phyloP scores from a whole-genome alignment of 75 land plant species.

The Chamaecyparis obtusa region DNA sequence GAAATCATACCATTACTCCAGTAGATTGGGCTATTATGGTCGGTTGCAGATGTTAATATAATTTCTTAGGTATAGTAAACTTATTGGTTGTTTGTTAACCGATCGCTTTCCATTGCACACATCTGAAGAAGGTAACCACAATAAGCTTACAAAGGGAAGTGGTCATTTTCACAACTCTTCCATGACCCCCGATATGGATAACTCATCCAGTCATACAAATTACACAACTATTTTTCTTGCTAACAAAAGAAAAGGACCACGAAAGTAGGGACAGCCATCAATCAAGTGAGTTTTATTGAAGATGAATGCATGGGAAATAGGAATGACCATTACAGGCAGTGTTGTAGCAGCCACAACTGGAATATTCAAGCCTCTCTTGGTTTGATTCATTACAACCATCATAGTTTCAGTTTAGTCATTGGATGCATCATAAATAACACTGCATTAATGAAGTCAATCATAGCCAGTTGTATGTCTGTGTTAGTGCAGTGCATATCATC shows the following conservation, averaged over 20 bases:
- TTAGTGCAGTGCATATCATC: too few relatives aligned
- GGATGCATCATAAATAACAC: too few relatives aligned
- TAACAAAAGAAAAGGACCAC: neutral
- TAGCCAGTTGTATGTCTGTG: too few relatives aligned
- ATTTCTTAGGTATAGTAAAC: too few relatives aligned
- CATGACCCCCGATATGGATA: neutral
- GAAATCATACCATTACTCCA: too few relatives aligned
- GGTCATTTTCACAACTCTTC: neutral
- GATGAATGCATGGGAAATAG: slow-evolving; percentile 29
- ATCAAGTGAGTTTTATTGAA: slow-evolving; percentile 37
- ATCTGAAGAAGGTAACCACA: neutral
- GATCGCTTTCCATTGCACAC: too few relatives aligned
- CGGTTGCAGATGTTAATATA: too few relatives aligned
- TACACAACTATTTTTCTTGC: neutral
- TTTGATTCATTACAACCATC: slow-evolving; percentile 33
- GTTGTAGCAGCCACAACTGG: slow-evolving; percentile 43
- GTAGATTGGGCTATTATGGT: too few relatives aligned
- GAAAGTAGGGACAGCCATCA: neutral
- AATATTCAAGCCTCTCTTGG: slow-evolving; percentile 47
- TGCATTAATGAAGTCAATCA: too few relatives aligned
- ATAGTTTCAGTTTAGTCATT: slow-evolving; percentile 40
- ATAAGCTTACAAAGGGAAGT: neutral
- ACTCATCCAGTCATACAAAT: neutral
- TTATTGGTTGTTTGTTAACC: too few relatives aligned
- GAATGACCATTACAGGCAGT: slow-evolving; percentile 20